Percentiles rank a stretch among this genome's conserved stretches.
Conservation (phyloP, 305 asterid species). For the Andrographis paniculata region DNA sequence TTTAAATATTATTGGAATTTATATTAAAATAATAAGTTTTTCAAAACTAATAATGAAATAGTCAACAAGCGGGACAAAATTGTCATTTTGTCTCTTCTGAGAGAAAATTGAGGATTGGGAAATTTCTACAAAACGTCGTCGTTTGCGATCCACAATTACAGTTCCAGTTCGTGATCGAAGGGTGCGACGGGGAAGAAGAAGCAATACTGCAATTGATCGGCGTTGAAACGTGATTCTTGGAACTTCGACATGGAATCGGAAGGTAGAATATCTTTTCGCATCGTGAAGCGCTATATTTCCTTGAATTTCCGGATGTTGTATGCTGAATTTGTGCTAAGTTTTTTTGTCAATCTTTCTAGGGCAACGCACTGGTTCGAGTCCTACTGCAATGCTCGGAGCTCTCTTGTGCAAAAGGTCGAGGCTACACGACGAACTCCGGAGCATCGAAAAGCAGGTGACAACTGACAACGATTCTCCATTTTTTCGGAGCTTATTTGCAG, state of each 20-base stretch:
- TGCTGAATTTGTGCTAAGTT: too few species aligned
- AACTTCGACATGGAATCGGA: constrained; percentile 43
- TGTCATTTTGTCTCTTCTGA: background rate
- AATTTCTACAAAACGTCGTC: constrained; percentile 18
- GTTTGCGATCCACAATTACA: constrained; percentile 12
- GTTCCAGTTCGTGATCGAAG: background rate
- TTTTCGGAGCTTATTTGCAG: background rate
- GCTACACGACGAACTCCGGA: constrained; percentile 84
- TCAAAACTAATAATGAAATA: too few species aligned
- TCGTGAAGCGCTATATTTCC: background rate
- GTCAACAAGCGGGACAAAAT: constrained; percentile 9
- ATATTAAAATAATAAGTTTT: too few species aligned
- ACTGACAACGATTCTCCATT: background rate
- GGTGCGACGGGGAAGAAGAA: background rate
- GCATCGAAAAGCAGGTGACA: constrained; percentile 77
- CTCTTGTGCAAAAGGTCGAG: constrained; percentile 68
- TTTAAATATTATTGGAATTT: too few species aligned
- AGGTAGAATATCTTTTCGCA: constrained; percentile 23
- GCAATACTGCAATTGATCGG: constrained; percentile 13
- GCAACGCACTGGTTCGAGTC: constrained; percentile 68
- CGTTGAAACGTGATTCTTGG: constrained; percentile 12
- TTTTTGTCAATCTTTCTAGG: constrained; percentile 56
- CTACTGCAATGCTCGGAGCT: constrained; percentile 67
- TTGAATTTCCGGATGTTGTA: constrained; percentile 3
- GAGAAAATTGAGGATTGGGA: background rate